Evolutionary conservation across 2,329 filamentous ascomycete species (phyloP).

Genomic region (Scedosporium dehoogii): DNA sequence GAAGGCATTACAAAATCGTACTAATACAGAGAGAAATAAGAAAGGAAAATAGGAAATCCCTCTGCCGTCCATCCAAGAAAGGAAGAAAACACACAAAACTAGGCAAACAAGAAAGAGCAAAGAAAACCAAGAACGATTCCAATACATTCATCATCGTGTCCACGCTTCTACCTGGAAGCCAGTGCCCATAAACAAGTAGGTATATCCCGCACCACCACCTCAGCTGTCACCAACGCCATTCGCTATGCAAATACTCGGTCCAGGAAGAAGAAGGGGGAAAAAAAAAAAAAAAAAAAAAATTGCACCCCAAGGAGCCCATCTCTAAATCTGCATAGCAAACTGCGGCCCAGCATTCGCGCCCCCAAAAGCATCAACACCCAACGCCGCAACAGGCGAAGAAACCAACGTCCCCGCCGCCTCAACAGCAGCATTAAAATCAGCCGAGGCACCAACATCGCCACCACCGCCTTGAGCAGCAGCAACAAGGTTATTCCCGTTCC

Average conservation of each 20-base stretch:
- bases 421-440: neutral
- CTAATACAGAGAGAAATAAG: neutral
- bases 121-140: neutral
- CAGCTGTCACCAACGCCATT: neutral
- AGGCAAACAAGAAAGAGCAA: neutral
- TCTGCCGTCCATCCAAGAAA: neutral
- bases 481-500: conserved; percentile 17
- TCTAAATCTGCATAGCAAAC: conserved; percentile 5
- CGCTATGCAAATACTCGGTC: neutral
- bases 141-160: neutral
- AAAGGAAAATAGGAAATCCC: neutral
- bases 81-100: neutral
- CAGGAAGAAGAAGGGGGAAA: neutral
- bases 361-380: neutral
- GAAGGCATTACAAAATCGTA: neutral
- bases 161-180: neutral
- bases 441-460: neutral
- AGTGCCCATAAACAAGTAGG: neutral
- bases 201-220: neutral
- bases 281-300: neutral
- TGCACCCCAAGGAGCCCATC: neutral
- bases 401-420: conserved; percentile 2
- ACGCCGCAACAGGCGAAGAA: neutral
- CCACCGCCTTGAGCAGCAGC: neutral
- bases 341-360: conserved; percentile 1